These are phyloP conservation scores for Eustoma russellianum DNA, from an alignment of 257 asterid species.

Conservation along the genomic window DNA sequence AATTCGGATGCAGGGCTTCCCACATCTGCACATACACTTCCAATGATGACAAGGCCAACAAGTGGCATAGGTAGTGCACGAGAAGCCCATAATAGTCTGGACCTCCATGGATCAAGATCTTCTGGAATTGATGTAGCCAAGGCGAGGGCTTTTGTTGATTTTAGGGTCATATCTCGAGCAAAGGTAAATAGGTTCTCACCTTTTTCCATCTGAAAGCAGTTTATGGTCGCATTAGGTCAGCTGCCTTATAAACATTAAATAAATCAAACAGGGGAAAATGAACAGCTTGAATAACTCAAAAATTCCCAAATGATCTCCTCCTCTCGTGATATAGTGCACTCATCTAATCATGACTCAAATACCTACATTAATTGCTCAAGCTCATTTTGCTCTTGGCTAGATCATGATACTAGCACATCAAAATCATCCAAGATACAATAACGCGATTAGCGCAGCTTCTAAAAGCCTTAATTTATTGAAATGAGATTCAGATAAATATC, in stretches of 20 bases:
- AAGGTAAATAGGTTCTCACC: slow-evolving; percentile 96
- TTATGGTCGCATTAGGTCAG: not conserved
- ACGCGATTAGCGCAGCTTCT: no score
- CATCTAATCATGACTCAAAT: no score
- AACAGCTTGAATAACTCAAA: no score
- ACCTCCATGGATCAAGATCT: slow-evolving; percentile 88
- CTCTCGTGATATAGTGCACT: no score
- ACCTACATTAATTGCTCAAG: no score
- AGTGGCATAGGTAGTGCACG: slow-evolving; percentile 96
- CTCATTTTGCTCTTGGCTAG: no score
- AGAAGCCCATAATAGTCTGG: slow-evolving; percentile 87
- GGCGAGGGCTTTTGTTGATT: slow-evolving; percentile 76
- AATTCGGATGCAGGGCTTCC: slow-evolving; percentile 51
- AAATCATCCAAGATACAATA: no score
- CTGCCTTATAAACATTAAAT: no score
- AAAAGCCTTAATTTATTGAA: no score
- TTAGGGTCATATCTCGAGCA: slow-evolving; percentile 89
- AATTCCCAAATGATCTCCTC: no score
- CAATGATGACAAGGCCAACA: slow-evolving; percentile 80
- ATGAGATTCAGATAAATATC: not conserved
- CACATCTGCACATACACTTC: slow-evolving; percentile 69
- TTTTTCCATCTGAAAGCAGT: slow-evolving; percentile 58
- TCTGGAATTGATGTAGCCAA: slow-evolving; percentile 50
- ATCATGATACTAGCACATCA: no score
- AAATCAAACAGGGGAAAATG: no score